Base-by-base conservation (phyloP, 2,329 filamentous ascomycete genomes). In the Hypoxylon sp. region DNA sequence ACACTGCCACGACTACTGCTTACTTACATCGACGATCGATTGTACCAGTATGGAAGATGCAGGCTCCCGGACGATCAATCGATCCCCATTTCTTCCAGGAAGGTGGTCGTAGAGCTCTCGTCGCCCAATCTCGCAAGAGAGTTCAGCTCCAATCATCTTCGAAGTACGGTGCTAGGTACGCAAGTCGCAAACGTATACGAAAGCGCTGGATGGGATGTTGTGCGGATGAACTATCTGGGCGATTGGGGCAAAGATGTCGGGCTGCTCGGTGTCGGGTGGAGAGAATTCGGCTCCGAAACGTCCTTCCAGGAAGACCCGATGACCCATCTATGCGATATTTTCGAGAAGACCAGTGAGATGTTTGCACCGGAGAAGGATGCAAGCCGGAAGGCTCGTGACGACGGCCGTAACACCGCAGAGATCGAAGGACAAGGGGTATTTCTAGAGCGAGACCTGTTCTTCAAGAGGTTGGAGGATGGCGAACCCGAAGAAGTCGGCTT, bases 111-210 rank as follows among this genome's bases (percentile, higher is more conserved):
- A 48, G 89, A 92, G 64, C 92, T 89, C 72, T 90, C 87, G 0
- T 90, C 87, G 1, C 89, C 89, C 1, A 91, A 91, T 65, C 89
- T 91, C 60, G 88, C 86, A 11, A 89, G 87, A 64, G 85, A 88
- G n/a, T 90, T 90, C 73, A 84, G 87, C 60, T 86, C 86, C 2
- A 83, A 83, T 1, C 88, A 91, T 75, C 76, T 91, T 65, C 78
- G 88, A 64, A 89, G 86, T 68, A 90, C 88, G 27, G 85, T 91
- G 54, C 86, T 91, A 40, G 88, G 88, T 26, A 82, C 85, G 1
- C 90, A 88, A 69, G 73, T 91, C 21, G 77, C 86, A 2, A 89
- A 90, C 63, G 71, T 90, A 3, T 86, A 90, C 66, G 76, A 86
- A 62, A 78, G 76, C 8, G 85, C 85, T 58, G 88, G 88, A 4